A percentile compares a stretch with the other conserved stretches of the same genome.
Evolutionary conservation across 345 rosid genomes (phyloP).

Genomic region (Corchorus capsularis): DNA sequence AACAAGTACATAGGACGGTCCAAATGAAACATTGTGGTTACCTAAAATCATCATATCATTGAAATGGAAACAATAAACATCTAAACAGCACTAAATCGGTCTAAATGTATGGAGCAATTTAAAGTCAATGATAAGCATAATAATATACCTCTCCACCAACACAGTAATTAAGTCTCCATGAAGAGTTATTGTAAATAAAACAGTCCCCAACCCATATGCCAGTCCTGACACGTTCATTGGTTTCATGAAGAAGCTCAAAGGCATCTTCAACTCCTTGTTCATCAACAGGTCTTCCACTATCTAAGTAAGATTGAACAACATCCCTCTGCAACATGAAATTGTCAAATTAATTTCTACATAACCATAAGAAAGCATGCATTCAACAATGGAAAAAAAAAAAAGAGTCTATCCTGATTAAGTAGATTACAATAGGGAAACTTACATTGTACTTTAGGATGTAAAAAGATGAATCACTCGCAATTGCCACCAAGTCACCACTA

Average conservation of each 20-base stretch:
- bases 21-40: constrained; percentile 98
- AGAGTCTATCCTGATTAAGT: background rate
- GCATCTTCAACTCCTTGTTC: constrained; percentile 99
- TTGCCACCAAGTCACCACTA: constrained; percentile 95
- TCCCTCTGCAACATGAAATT: constrained; percentile 71
- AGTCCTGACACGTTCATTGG: constrained; percentile 97
- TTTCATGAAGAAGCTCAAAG: constrained; percentile 97
- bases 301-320: constrained; percentile 79
- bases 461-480: constrained; percentile 95
- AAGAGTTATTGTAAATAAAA: constrained; percentile 94
- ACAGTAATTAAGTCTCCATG: constrained; percentile 99
- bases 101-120: background rate
- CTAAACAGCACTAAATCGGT: background rate
- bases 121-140: constrained; percentile 16
- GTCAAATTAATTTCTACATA: constrained; percentile 17
- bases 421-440: constrained; percentile 31
- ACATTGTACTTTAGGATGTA: constrained; percentile 95
- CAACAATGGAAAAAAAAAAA: constrained; percentile 3
- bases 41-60: constrained; percentile 43
- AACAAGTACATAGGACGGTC: constrained; percentile 99
- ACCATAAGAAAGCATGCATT: background rate
- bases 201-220: constrained; percentile 99
- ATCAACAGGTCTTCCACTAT: constrained; percentile 86
- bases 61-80: constrained; percentile 2
- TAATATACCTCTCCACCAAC: constrained; percentile 96